Evolutionary conservation across 2,329 filamentous ascomycete species (phyloP), one percentile per base, ranked within the genome.

Genomic region (Fragosphaeria purpurea): DNA sequence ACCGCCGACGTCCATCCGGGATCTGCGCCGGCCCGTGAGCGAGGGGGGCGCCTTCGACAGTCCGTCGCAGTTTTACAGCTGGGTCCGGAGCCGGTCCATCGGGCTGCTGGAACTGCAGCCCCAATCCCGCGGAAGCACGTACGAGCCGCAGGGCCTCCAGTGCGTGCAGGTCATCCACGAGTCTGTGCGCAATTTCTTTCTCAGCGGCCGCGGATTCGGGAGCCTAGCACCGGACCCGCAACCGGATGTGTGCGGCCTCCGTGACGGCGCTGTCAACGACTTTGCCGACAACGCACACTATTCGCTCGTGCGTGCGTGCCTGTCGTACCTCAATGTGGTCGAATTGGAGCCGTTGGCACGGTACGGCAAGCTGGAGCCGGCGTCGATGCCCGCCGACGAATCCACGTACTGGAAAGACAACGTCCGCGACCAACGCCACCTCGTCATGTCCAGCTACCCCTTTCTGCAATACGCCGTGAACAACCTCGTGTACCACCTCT

Each of bases 111-210:
- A 65, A 44, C 54, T 63, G n/a, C 56, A 54, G 32, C 51, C 63
- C 2, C 58, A 60, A 43, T 39, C 41, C 12, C 35, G 57, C 22
- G 53, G 50, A 22, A 41, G 47, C 41, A 9, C 33, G 8, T 53
- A 54, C 31, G 57, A 60, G 38, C 59, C 63, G 1, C 55, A 63
- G 1, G 62, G 63, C 4, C 57, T 61, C 5, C 63, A 63, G 40
- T 56, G 59, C 9, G 60, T 67, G 2, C 58, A 61, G 4, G 58
- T 62, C 3, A 60, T 62, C 38, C 63, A 67, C 57, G 52, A 59
- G 41, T 65, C 63, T 0, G 64, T 66, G 4, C 57, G 59, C 4
- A 52, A 47, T 22, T 67, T 67, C 55, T 67, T 67, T 55, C 56
- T 65, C 12, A 59, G 58, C 1, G 62, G 63, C 1, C 57, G 60